Percentiles rank a stretch among this genome's conserved stretches.
These are phyloP conservation scores for Calonectria naviculata DNA, from an alignment of 2,329 filamentous ascomycete species.

Conservation along the genomic window DNA sequence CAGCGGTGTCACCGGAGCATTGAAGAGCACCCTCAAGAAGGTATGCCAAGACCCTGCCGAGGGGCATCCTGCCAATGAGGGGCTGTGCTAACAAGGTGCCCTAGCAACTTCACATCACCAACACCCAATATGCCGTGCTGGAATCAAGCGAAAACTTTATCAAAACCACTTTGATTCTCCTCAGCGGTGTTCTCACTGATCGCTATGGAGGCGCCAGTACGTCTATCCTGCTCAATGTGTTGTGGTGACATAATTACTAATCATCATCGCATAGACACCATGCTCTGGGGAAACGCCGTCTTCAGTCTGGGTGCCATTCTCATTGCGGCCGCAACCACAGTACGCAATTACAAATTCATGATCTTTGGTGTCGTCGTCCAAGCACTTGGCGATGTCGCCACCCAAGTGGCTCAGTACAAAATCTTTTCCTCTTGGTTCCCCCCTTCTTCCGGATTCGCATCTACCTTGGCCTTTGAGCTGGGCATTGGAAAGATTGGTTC, in stretches of 20 bases:
- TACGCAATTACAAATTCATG: slow-evolving; percentile 70
- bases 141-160: slow-evolving; percentile 73
- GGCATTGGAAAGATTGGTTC: slow-evolving; percentile 70
- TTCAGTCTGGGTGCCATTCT: slow-evolving; percentile 69
- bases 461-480: slow-evolving; percentile 69
- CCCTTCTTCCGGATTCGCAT: slow-evolving; percentile 70
- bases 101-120: slow-evolving; percentile 66
- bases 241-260: not conserved
- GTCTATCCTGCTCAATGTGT: slow-evolving; percentile 13
- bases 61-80: not conserved
- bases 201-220: slow-evolving; percentile 66
- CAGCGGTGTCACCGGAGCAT: slow-evolving; percentile 68
- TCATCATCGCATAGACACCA: slow-evolving; percentile 51
- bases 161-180: slow-evolving; percentile 65
- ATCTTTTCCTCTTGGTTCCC: slow-evolving; percentile 75
- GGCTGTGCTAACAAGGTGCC: not conserved
- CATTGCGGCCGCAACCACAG: slow-evolving; percentile 66
- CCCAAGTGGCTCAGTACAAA: slow-evolving; percentile 73
- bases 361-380: slow-evolving; percentile 66
- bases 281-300: slow-evolving; percentile 71
- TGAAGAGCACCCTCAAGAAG: slow-evolving; percentile 72
- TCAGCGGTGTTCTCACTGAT: slow-evolving; percentile 67
- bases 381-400: slow-evolving; percentile 71
- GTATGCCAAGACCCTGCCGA: slow-evolving; percentile 20
- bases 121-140: slow-evolving; percentile 68